Percentiles rank a stretch among this genome's conserved stretches.
These are phyloP conservation scores for Chlorella ohadii DNA, from an alignment of 139 green algal species.

Conservation along the genomic window DNA sequence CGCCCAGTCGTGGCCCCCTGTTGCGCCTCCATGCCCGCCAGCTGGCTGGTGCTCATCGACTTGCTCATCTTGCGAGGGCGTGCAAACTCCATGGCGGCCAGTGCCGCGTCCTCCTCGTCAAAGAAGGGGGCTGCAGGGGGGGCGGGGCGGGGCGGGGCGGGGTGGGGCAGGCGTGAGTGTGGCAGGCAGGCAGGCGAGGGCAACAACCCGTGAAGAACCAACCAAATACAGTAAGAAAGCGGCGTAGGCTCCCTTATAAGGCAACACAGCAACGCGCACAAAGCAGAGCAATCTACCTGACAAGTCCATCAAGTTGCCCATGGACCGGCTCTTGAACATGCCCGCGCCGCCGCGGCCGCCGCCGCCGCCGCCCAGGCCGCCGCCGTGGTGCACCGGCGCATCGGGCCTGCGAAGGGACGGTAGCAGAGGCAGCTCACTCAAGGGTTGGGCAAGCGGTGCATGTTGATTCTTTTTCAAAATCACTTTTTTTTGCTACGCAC, in stretches of 20 bases:
- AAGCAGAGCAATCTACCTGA: background rate
- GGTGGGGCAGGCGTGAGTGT: background rate
- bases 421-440: no score
- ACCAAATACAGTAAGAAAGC: no score
- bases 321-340: constrained; percentile 38
- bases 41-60: constrained; percentile 32
- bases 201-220: no score
- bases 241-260: no score
- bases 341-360: background rate
- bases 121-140: constrained; percentile 6
- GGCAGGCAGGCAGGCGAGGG: no score
- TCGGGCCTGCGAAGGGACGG: no score
- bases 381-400: background rate
- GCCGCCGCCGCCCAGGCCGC: no score
- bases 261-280: no score
- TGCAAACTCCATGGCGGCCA: constrained; percentile 39
- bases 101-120: constrained; percentile 43
- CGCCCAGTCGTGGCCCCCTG: background rate
- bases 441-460: no score
- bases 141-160: no score
- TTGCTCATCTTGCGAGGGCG: constrained; percentile 49
- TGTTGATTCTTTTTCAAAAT: no score
- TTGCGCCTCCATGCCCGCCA: constrained; percentile 18
- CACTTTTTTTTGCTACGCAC: no score
- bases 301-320: constrained; percentile 29